Base-by-base conservation (phyloP, 495 filamentous ascomycete genomes). In the Podospora didyma region DNA sequence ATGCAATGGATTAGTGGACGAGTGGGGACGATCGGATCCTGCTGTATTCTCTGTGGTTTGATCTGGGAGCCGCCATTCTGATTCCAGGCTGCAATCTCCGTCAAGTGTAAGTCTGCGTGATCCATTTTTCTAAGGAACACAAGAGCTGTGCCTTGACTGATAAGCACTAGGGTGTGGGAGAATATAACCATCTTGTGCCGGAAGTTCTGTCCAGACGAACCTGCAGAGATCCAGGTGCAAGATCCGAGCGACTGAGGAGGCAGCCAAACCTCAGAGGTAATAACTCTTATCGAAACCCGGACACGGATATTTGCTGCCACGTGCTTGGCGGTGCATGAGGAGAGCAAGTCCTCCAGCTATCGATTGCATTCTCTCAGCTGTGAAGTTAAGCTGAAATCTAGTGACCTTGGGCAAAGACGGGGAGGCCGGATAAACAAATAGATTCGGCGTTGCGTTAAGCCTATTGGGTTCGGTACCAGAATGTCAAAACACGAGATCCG, bases 1-100 rank as follows among this genome's bases (percentile, higher is more conserved):
- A 31, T 44, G 20, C 21, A 28, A 49, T 22, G 45, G 28, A n/a
- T 48, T 41, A 59, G 58, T 37, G 49, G 63, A 67, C 12, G 68
- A 72, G 46, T 71, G 64, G 60, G n/a, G 64, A 73, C 42, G 66
- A 63, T 31, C 37, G 70, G 42, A 71, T 66, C 48, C 50, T 61
- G 0, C 51, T 73, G 4, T 73, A 73, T 37, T 61, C 57, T 10
- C 49, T 58, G 12, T 28, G 56, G 5, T 58, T 52, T 48, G 49
- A 58, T 34, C 56, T 58, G n/a, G 49, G 28, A 2, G 23, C 28
- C 19, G 49, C 56, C 1, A 53, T 58, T 22, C 44, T 58, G 9
- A 58, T 58, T 17, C 49, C 56, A 3, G 45, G 45, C n/a, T 49
- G 20, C 42, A 42, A 48, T 17, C 44, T 51, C n/a, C 49, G 56